A percentile compares a stretch with the other conserved stretches of the same genome.
Conservation (phyloP, 2,329 filamentous ascomycete species). For the Sclerotinia sclerotiorum region DNA sequence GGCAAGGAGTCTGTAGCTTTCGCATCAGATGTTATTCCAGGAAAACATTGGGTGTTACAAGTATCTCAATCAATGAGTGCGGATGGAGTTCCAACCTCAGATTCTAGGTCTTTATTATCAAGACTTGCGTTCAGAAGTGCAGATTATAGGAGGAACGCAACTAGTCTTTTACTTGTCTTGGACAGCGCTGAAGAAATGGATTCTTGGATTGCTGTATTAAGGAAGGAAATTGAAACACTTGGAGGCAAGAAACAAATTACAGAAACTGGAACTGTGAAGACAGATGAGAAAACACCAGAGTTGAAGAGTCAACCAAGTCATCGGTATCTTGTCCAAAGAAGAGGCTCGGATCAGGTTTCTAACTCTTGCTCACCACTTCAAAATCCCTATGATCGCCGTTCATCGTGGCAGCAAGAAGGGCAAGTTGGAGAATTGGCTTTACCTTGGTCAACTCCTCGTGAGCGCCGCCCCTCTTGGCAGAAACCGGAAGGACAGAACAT, state of each 20-base stretch:
- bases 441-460: not conserved
- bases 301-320: constrained; percentile 36
- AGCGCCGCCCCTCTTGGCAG: constrained; percentile 15
- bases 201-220: constrained; percentile 67
- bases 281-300: constrained; percentile 42
- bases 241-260: constrained; percentile 65
- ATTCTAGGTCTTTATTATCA: constrained; percentile 63
- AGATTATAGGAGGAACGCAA: constrained; percentile 55
- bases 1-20: constrained; percentile 76
- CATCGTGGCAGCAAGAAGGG: constrained; percentile 24
- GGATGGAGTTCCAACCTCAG: constrained; percentile 51
- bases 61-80: constrained; percentile 65
- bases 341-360: constrained; percentile 31
- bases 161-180: constrained; percentile 71
- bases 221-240: constrained; percentile 67
- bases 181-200: constrained; percentile 74
- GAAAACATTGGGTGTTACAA: constrained; percentile 77
- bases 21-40: constrained; percentile 76
- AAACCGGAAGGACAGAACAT: constrained; percentile 15
- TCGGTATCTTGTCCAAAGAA: constrained; percentile 33
- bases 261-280: constrained; percentile 57
- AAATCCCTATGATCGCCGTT: constrained; percentile 25
- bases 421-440: constrained; percentile 21
- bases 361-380: constrained; percentile 29
- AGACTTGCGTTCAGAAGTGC: constrained; percentile 60